phyloP scores from a whole-genome alignment of 331 rosid genomes.

The Cucumis variabilis region DNA sequence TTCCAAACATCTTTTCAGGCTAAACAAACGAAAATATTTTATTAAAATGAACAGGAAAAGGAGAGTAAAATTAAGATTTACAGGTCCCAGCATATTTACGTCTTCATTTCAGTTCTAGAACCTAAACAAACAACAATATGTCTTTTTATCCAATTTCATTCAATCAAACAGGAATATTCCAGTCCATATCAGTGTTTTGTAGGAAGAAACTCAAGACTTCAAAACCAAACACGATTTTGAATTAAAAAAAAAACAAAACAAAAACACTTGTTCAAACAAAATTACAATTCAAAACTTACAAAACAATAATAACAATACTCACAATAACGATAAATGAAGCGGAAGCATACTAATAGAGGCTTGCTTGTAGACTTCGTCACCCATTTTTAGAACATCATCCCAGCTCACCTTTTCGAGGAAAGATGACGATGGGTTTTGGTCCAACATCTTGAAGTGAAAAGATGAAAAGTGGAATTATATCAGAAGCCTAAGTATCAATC shows the following conservation, averaged over 20 bases:
- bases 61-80: too few relatives aligned
- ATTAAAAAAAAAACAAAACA: background rate
- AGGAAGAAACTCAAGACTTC: background rate
- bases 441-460: conserved; percentile 53
- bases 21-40: too few relatives aligned
- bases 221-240: background rate
- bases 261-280: background rate
- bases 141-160: background rate
- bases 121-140: too few relatives aligned
- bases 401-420: conserved; percentile 64
- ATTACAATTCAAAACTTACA: background rate
- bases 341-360: conserved; percentile 68
- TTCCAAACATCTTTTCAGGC: too few relatives aligned
- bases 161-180: background rate
- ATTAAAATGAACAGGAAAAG: too few relatives aligned
- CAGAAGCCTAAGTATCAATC: background rate
- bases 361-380: conserved; percentile 74
- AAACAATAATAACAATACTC: background rate
- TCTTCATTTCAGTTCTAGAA: too few relatives aligned
- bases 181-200: too few relatives aligned
- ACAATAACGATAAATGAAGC: background rate
- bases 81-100: too few relatives aligned
- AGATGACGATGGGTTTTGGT: conserved; percentile 67
- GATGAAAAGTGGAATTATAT: background rate
- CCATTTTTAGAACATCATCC: conserved; percentile 76